A percentile compares a stretch with the other conserved stretches of the same genome.
These are phyloP conservation scores for Vanilla planifolia DNA, from an alignment of 106 monocot species.

Conservation along the genomic window DNA sequence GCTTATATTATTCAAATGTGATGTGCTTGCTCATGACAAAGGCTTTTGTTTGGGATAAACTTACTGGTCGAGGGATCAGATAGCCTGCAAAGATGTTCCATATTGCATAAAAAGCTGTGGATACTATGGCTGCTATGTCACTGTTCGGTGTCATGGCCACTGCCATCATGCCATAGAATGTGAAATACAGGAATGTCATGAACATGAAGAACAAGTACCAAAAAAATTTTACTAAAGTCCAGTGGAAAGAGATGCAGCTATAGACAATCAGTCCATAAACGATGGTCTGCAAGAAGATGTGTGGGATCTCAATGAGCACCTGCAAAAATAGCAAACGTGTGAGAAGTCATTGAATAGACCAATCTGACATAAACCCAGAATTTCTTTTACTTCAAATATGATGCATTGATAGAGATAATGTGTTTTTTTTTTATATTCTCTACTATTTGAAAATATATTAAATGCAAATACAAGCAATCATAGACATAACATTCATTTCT, in stretches of 20 bases:
- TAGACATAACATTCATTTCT: too few species aligned
- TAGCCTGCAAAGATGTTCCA: constrained; percentile 87
- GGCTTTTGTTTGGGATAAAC: constrained; percentile 1
- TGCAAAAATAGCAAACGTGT: constrained; percentile 1
- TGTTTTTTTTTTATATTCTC: background rate
- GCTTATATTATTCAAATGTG: too few species aligned
- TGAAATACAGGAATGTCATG: constrained; percentile 44
- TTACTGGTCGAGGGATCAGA: constrained; percentile 66
- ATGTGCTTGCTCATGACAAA: too few species aligned
- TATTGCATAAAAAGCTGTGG: constrained; percentile 53
- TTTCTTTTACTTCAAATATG: too few species aligned
- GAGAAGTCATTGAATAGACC: background rate
- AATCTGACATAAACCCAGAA: too few species aligned
- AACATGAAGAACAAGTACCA: constrained; percentile 49
- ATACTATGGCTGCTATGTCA: constrained; percentile 61
- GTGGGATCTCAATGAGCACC: constrained; percentile 39
- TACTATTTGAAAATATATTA: too few species aligned
- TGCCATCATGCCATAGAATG: constrained; percentile 50
- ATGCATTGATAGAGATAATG: too few species aligned
- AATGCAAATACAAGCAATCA: too few species aligned
- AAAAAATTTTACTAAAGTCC: constrained; percentile 34
- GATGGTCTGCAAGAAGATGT: constrained; percentile 28
- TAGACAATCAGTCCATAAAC: constrained; percentile 35
- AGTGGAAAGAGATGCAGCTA: constrained; percentile 27
- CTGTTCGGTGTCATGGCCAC: constrained; percentile 67